These are phyloP conservation scores for Pythium aphanidermatum DNA, from an alignment of 352 stramenopile genomes.

Conservation along the genomic window DNA sequence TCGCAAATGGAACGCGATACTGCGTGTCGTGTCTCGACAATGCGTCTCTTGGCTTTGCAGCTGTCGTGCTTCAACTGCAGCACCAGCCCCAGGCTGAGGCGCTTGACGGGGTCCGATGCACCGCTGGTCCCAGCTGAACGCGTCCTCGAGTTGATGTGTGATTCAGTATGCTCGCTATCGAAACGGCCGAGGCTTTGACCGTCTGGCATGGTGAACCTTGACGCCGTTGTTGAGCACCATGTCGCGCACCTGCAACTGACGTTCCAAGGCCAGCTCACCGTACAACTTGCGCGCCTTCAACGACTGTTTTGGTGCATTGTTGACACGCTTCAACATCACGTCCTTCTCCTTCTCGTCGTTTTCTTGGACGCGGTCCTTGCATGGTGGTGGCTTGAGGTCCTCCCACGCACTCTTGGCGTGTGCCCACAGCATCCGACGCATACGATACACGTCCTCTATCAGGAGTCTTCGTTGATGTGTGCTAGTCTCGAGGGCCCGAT, in stretches of 20 bases:
- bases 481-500: background rate
- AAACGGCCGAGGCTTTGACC: constrained; percentile 14
- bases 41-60: too few relatives aligned
- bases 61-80: too few relatives aligned
- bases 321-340: background rate
- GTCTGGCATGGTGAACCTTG: too few relatives aligned
- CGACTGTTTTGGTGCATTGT: constrained; percentile 5
- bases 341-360: background rate
- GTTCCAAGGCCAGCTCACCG: constrained; percentile 7
- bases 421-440: background rate
- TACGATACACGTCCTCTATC: background rate
- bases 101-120: too few relatives aligned
- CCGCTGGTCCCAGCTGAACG: too few relatives aligned
- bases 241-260: constrained; percentile 7
- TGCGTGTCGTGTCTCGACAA: too few relatives aligned
- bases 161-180: constrained; percentile 5
- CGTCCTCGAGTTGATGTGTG: background rate
- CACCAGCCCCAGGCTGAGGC: too few relatives aligned
- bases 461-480: background rate
- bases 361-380: too few relatives aligned
- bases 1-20: too few relatives aligned
- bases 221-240: background rate
- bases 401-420: background rate
- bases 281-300: constrained; percentile 16
- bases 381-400: background rate